Evolutionary conservation across 345 rosid species (phyloP).

Genomic region (Acer yangbiense): DNA sequence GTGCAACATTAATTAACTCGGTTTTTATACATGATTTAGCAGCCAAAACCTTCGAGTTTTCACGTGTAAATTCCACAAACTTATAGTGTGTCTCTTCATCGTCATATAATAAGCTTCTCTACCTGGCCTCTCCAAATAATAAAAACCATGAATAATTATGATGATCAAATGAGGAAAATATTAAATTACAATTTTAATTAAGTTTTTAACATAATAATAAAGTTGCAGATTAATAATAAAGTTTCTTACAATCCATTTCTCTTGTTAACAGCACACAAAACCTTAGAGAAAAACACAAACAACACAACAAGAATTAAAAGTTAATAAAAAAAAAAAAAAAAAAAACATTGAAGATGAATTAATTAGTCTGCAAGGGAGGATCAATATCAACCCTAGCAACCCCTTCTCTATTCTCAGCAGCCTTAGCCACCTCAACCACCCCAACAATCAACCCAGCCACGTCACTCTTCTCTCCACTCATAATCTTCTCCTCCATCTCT

Average conservation of each 20-base stretch:
- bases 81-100: too few species aligned
- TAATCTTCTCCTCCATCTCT: conserved; percentile 39
- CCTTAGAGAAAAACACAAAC: background rate
- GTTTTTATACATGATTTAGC: too few species aligned
- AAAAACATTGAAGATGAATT: background rate
- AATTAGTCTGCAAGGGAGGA: conserved; percentile 32
- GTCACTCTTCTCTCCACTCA: conserved; percentile 37
- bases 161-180: too few species aligned
- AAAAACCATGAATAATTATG: too few species aligned
- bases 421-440: conserved; percentile 67
- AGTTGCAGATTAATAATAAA: background rate
- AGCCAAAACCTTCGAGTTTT: too few species aligned
- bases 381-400: conserved; percentile 68
- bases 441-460: conserved; percentile 53
- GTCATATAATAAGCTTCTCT: too few species aligned
- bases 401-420: conserved; percentile 44
- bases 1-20: too few species aligned
- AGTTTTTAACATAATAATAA: too few species aligned
- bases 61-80: too few species aligned
- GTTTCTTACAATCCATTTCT: background rate
- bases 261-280: background rate
- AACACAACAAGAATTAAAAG: background rate
- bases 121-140: too few species aligned
- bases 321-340: background rate
- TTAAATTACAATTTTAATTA: too few species aligned